Base-by-base conservation (phyloP, 768 basidiomycete species). In the Paxillus involutus region DNA sequence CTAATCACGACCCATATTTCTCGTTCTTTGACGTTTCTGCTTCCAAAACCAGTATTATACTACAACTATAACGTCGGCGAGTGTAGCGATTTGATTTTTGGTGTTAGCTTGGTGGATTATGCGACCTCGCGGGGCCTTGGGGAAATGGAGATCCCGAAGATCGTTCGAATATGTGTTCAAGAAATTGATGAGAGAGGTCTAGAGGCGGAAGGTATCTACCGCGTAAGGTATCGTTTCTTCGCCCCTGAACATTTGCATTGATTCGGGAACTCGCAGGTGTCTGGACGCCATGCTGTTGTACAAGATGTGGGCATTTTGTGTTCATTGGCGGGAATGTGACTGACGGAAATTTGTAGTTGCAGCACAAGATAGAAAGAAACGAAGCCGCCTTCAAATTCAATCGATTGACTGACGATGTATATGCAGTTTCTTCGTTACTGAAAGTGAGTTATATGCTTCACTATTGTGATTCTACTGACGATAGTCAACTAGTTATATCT, bases 31-130 rank as follows among this genome's bases (percentile, higher is more conserved):
- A 78, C 82, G 3, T 79, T 79, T 29, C 78, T 85, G 14, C 85
- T 83, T 48, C 91, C 89, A 16, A 84, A 84, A 55, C 85, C 84
- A 12, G 77, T 85, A 36, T 73, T 90, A 62, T 93, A 94, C 70
- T 79, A 88, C 62, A 86, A 90, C 64, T 87, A 82, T 52, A 76
- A 80, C 56, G 88, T 96, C 24, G 94, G 94, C 24, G 84, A 86
- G 65, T 97, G 94, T 64, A 82, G 80, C 49, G 93, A 95, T 69
- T 72, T 97, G 24, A 89, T 95, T 33, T 97, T 96, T 65, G 94
- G 94, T 21, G 85, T 95, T 59, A 87, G 83, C 59, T 73, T 97
- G 53, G 85, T 88, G 39, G 94, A 95, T 64, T 96, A 97, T 64
- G 91, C 94, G 14, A 92, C 88, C 37, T 80, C 90, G 9, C 83